A percentile compares a stretch with the other conserved stretches of the same genome.
phyloP scores from a whole-genome alignment of 1,139 yeast genomes.

The Sugiyamaella novakii region DNA sequence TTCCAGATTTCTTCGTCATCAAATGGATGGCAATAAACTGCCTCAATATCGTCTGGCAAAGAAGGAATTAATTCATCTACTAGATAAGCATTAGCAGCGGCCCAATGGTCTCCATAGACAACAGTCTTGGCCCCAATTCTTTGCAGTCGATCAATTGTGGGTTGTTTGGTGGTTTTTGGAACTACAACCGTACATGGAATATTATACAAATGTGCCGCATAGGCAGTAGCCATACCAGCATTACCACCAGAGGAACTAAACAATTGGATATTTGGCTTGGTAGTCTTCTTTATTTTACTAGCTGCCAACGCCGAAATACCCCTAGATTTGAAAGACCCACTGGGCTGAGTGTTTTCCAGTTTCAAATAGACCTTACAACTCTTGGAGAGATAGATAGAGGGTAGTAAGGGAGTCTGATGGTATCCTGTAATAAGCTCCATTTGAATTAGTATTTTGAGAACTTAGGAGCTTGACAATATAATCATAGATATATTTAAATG shows the following conservation, averaged over 20 bases:
- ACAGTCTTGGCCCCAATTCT: slow-evolving; percentile 57
- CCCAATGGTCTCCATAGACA: slow-evolving; percentile 59
- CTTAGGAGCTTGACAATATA: no score
- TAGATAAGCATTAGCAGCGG: slow-evolving; percentile 64
- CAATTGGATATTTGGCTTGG: slow-evolving; percentile 47
- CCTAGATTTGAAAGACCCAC: slow-evolving; percentile 71
- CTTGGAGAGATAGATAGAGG: slow-evolving; percentile 34
- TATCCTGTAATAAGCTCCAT: slow-evolving; percentile 25
- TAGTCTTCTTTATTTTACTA: slow-evolving; percentile 20
- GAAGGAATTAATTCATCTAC: slow-evolving; percentile 44
- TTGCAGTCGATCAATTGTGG: slow-evolving; percentile 47
- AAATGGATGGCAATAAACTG: slow-evolving; percentile 72
- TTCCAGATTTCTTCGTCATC: slow-evolving; percentile 66
- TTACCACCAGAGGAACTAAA: slow-evolving; percentile 75
- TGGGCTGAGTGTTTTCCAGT: slow-evolving; percentile 67
- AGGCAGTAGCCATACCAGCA: slow-evolving; percentile 77
- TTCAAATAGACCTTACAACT: slow-evolving; percentile 58
- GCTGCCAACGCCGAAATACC: slow-evolving; percentile 54
- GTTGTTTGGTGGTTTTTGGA: slow-evolving; percentile 51
- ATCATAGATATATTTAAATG: background rate
- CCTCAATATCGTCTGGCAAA: slow-evolving; percentile 38
- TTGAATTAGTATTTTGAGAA: background rate
- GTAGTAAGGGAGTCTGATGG: slow-evolving; percentile 37
- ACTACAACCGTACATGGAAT: slow-evolving; percentile 66
- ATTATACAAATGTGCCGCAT: slow-evolving; percentile 52